Conservation (phyloP, 2,329 filamentous ascomycete genomes). For the Arthrocladium fulminans region DNA sequence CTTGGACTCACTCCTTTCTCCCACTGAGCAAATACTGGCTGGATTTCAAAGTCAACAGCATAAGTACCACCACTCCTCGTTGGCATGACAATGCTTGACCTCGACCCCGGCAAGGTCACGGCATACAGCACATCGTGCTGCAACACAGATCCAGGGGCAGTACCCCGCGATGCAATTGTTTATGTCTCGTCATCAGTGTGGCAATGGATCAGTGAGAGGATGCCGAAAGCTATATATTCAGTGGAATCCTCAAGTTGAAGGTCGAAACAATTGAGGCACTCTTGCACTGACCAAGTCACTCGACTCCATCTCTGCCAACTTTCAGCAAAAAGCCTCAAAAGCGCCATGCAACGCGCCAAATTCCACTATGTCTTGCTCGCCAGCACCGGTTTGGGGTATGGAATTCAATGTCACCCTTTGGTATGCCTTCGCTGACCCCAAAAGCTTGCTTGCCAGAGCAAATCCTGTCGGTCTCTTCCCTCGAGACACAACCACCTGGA, state of each 20-base stretch:
- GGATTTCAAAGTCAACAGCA: background rate
- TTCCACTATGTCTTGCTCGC: slow-evolving; percentile 6
- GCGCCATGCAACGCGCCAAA: background rate
- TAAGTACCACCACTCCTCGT: background rate
- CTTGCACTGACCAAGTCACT: slow-evolving; percentile 1
- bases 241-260: background rate
- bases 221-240: slow-evolving; percentile 3
- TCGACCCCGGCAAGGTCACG: background rate
- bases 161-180: background rate
- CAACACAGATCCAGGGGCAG: slow-evolving; percentile 7
- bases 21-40: background rate
- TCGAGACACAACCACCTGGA: slow-evolving; percentile 5
- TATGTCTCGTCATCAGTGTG: background rate
- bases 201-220: background rate
- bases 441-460: slow-evolving; percentile 7
- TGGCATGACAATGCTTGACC: background rate
- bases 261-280: background rate
- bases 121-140: slow-evolving; percentile 7
- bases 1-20: background rate
- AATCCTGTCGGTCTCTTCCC: slow-evolving; percentile 3
- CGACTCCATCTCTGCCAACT: slow-evolving; percentile 3
- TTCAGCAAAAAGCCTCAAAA: background rate
- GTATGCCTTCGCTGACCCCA: background rate
- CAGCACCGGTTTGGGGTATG: slow-evolving; percentile 6
- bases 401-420: background rate